Evolutionary conservation across 345 rosid genomes (phyloP).

Genomic region (Eucalyptus fibrosa): DNA sequence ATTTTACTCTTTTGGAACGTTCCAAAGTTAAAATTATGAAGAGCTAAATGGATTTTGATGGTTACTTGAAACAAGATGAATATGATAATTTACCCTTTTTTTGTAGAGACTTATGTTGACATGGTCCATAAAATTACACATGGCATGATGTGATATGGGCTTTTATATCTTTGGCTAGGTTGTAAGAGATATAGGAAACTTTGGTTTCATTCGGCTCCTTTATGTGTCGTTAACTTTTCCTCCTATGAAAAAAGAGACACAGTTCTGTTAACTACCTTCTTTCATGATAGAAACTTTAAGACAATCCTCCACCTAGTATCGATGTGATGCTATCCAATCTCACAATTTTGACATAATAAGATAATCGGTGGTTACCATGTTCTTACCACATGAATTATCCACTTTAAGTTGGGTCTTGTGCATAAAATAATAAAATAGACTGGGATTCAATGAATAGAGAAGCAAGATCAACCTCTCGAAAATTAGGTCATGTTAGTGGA

Average conservation of each 20-base stretch:
- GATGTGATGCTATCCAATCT: not conserved
- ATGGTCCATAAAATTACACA: not conserved
- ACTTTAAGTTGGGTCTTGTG: not conserved
- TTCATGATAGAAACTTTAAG: not conserved
- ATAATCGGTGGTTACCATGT: not conserved
- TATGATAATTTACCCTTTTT: not conserved
- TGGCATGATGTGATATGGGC: not conserved
- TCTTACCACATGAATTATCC: not conserved
- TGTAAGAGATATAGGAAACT: not conserved
- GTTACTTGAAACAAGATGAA: not conserved
- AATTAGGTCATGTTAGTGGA: not conserved
- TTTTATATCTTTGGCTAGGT: not conserved
- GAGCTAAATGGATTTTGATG: not conserved
- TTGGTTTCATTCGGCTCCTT: too few species aligned
- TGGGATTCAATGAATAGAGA: not conserved
- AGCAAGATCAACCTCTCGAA: not conserved
- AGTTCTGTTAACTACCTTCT: not conserved
- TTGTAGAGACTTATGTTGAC: not conserved
- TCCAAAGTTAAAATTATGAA: not conserved
- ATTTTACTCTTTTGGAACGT: not conserved
- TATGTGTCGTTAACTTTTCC: not conserved
- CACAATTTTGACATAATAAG: not conserved
- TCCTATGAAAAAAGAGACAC: not conserved
- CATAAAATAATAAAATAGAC: not conserved
- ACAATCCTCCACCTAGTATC: not conserved